Conservation (phyloP, 2,329 filamentous ascomycete species). For the Emericellopsis atlantica region DNA sequence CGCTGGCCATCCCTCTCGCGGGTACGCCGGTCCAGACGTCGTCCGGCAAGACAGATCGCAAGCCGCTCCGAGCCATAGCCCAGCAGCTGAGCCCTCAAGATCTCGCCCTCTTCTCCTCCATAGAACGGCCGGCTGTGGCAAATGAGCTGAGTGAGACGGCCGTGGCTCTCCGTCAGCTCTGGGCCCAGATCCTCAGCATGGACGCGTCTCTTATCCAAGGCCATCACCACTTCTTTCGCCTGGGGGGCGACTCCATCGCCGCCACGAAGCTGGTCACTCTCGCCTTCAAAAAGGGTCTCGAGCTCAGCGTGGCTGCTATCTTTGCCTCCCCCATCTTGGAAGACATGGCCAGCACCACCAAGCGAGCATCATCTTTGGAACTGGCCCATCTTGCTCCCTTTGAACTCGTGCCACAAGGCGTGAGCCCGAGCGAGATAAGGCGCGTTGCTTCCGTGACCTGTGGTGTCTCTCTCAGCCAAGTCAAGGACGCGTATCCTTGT, state of each 20-base stretch:
- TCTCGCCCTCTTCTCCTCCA: constrained; percentile 1
- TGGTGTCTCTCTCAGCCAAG: background rate
- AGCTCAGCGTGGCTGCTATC: constrained; percentile 40
- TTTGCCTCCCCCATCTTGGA: constrained; percentile 33
- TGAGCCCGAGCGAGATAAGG: background rate
- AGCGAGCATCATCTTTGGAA: background rate
- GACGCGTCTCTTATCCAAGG: constrained; percentile 22
- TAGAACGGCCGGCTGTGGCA: constrained; percentile 5
- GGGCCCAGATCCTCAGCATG: constrained; percentile 3
- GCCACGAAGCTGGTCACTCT: constrained; percentile 50
- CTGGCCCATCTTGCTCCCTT: background rate
- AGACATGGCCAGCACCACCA: constrained; percentile 33
- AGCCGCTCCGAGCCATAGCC: background rate
- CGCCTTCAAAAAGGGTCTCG: constrained; percentile 31
- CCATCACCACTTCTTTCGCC: constrained; percentile 46
- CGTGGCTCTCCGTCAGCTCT: background rate
- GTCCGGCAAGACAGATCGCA: constrained; percentile 7
- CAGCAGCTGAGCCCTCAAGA: background rate
- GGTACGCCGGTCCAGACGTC: constrained; percentile 3
- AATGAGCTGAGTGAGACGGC: background rate
- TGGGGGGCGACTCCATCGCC: constrained; percentile 46
- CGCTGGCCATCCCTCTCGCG: constrained; percentile 3
- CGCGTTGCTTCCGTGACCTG: background rate
- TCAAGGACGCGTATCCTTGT: background rate
- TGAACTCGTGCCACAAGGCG: background rate